Base-by-base conservation (phyloP, 352 stramenopile genomes). In the Globisporangium uncinulatum region DNA sequence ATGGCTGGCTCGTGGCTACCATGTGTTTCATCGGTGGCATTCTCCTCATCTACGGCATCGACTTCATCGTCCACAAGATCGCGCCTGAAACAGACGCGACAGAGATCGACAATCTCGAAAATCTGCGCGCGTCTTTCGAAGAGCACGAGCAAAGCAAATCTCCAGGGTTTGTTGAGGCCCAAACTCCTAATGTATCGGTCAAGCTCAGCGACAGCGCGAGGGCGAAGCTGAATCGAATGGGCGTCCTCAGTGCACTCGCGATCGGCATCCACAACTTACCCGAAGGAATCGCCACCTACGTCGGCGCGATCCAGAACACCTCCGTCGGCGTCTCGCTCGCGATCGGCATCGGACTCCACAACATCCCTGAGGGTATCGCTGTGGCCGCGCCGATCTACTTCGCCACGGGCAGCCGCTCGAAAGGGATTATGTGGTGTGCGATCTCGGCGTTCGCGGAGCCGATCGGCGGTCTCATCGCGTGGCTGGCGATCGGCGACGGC, bases 371-470 rank as follows among this genome's bases (percentile, higher is more conserved):
- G 57, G 96, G 96, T 0, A 73, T 98, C 34, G 97, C 92, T 49
- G 89, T 99, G 14, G 90, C 95, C 14, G 83, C 98, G 11, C 95
- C 96, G 3, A 96, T 99, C 31, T 99, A 98, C 69, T 99, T 98
- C 57, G 93, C 95, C 2, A 98, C 96, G 6, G 93, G 94, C 7
- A 97, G 87, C 55, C 82, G 93, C n/a, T 88, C 80, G 66, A 96
- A 96, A 44, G 96, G 90, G 4, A 98, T 99, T 67, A 79, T 94
- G 63, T 98, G 92, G 92, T 96, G 89, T 24, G 76, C 69, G 15
- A 73, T 94, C 49, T 96, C 75, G n/a, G 76, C 90, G 57, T n/a
- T 97, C 10, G 87, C 91, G n/a, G 93, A 98, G 70, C 86, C 92
- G 6, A 36, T 98, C 31, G 95, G 87, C 1, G 94, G 87, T 1